Evolutionary conservation across 2,329 filamentous ascomycete genomes (phyloP).

Genomic region (Fusarium caatingaense): DNA sequence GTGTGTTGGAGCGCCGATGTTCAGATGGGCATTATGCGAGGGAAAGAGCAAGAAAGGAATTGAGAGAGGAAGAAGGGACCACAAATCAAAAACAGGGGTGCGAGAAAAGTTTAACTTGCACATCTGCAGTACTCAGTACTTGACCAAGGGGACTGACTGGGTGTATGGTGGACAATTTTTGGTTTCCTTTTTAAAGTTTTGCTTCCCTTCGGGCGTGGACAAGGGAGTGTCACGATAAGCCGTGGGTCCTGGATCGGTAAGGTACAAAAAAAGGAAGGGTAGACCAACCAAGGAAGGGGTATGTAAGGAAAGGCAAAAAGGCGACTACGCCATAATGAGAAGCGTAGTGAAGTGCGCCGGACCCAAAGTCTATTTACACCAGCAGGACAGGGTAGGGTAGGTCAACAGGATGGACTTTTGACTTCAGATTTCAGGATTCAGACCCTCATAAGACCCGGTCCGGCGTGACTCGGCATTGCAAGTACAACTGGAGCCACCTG

Average conservation of each 20-base stretch:
- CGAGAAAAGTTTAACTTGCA: slow-evolving; percentile 18
- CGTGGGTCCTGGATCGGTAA: slow-evolving; percentile 13
- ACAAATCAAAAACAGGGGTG: slow-evolving; percentile 26
- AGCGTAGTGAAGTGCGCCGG: slow-evolving; percentile 18
- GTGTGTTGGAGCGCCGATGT: slow-evolving; percentile 14
- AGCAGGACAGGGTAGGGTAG: slow-evolving; percentile 15
- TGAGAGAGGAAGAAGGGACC: slow-evolving; percentile 13
- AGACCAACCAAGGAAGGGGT: slow-evolving; percentile 28
- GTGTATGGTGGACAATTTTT: slow-evolving; percentile 31
- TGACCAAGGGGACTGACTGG: slow-evolving; percentile 13
- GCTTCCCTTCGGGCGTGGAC: slow-evolving; percentile 27
- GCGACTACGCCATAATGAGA: slow-evolving; percentile 32
- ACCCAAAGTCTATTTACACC: slow-evolving; percentile 46
- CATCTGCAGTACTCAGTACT: slow-evolving; percentile 26
- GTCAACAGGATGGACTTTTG: slow-evolving; percentile 33
- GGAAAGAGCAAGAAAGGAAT: slow-evolving; percentile 10
- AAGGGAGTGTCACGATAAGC: slow-evolving; percentile 26
- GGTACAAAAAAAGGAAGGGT: slow-evolving; percentile 11
- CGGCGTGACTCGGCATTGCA: slow-evolving; percentile 35
- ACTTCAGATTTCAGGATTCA: slow-evolving; percentile 11
- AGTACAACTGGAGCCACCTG: slow-evolving; percentile 8
- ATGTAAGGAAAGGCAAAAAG: slow-evolving; percentile 23
- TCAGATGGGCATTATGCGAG: slow-evolving; percentile 15
- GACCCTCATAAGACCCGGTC: slow-evolving; percentile 28
- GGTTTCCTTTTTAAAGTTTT: slow-evolving; percentile 38